Evolutionary conservation across 208 protist species (phyloP), one percentile per base, ranked within the genome.

Genomic region (Blastocrithidia nonstop): DNA sequence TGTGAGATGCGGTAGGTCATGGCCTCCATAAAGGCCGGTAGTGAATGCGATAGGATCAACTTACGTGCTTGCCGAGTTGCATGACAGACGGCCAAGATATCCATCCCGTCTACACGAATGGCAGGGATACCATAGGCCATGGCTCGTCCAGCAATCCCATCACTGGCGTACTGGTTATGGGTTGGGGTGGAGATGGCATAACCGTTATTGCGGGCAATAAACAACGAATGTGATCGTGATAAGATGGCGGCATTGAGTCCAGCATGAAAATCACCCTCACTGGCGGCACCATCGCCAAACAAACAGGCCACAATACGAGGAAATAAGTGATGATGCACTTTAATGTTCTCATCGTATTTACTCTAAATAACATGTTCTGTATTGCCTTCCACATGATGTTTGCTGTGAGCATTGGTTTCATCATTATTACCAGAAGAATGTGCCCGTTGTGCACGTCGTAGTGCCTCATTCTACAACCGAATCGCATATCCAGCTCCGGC

Each of bases 151-250:
- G 83, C 61, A 44, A 97, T 93, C 29, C 94, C 94, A 60, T 97
- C 94, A 24, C 95, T 93, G 21, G 54, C 53, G 62, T 98, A 98
- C 61, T 98, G 96, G 25, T 96, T 92, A 27, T 54, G 56, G 6
- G 88, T 76, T 9, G 89, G 88, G 7, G 96, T 98, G 2, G 87
- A 96, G 54, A 98, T 98, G 44, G 96, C 95, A 59, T 93, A 98
- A 26, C 72, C 89, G 61, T 94, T 94, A 64, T 93, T 94, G 35
- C 83, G 63, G 40, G 93, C 96, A 67, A 98, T 93, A 57, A 98
- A 96, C 16, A 98, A 76, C 8, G 79, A 82, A 32, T 94, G 90
- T 11, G 75, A 86, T 40, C 66, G 62, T 16, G 96, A 50, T 2
- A 93, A 96, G 19, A 88, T 71, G 1, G 95, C 93, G 58, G 98